phyloP scores from a whole-genome alignment of 768 basidiomycete genomes.

The Clavaria fumosa region DNA sequence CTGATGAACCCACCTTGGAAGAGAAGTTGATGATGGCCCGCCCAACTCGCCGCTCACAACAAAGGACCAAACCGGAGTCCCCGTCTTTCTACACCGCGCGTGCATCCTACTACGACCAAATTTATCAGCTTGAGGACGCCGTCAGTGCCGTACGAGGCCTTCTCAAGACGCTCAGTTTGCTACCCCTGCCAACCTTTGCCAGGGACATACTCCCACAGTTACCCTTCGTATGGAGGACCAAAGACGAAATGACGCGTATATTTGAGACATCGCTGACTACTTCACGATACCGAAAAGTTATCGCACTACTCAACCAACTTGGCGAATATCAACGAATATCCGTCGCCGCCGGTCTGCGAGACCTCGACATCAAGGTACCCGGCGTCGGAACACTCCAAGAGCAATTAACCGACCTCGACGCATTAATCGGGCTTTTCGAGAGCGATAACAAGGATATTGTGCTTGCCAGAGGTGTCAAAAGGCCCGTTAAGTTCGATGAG shows the following conservation, averaged over 20 bases:
- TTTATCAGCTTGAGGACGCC: slow-evolving; percentile 50
- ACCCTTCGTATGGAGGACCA: slow-evolving; percentile 53
- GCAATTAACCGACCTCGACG: too few species aligned
- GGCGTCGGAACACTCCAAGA: too few species aligned
- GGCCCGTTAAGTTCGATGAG: slow-evolving; percentile 48
- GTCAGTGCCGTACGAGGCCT: slow-evolving; percentile 39
- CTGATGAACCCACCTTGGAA: too few species aligned
- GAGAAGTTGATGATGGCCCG: too few species aligned
- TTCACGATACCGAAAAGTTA: slow-evolving; percentile 52
- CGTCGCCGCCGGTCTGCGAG: slow-evolving; percentile 36
- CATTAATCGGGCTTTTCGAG: slow-evolving; percentile 49
- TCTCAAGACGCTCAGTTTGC: slow-evolving; percentile 49
- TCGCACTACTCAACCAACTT: slow-evolving; percentile 48
- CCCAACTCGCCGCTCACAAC: too few species aligned
- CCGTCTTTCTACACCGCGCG: slow-evolving; percentile 79
- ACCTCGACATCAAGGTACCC: slow-evolving; percentile 36
- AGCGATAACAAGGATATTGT: slow-evolving; percentile 40
- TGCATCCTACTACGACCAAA: slow-evolving; percentile 56
- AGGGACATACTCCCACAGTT: slow-evolving; percentile 40
- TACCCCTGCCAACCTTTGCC: slow-evolving; percentile 66
- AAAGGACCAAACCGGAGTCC: slow-evolving; percentile 34
- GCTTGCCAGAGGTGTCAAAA: slow-evolving; percentile 35
- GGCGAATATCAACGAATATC: slow-evolving; percentile 49
- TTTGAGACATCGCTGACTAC: slow-evolving; percentile 50
- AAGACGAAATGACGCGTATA: slow-evolving; percentile 38